phyloP scores from a whole-genome alignment of 768 basidiomycete genomes.

The Mycena belliarum region DNA sequence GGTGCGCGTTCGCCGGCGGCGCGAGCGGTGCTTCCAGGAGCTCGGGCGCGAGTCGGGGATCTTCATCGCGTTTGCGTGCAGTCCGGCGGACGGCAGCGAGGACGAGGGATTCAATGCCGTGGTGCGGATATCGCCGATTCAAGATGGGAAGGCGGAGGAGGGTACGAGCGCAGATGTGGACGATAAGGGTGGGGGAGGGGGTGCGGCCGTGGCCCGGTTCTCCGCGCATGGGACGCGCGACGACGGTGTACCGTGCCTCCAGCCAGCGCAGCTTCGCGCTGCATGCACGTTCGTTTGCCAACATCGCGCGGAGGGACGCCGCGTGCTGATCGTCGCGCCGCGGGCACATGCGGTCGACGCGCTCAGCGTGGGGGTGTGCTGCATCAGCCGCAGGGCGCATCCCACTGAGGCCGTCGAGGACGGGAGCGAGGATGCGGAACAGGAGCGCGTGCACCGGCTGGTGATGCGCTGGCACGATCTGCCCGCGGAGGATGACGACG shows the following conservation, averaged over 20 bases:
- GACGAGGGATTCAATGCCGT: conserved; percentile 3
- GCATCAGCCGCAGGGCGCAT: not conserved
- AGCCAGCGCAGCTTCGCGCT: conserved; percentile 3
- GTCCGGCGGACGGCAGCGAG: not conserved
- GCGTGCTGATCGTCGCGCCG: conserved; percentile 1
- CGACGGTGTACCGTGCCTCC: conserved; percentile 8
- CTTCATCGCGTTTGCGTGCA: not conserved
- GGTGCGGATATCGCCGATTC: not conserved
- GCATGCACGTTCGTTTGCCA: not conserved
- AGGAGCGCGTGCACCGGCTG: conserved; percentile 5
- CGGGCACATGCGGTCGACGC: conserved; percentile 4
- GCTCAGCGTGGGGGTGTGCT: conserved; percentile 4
- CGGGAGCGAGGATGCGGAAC: not conserved
- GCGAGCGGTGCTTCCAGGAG: conserved; percentile 3
- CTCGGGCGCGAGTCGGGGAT: conserved; percentile 1
- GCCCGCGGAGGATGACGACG: conserved; percentile 28
- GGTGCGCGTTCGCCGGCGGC: not conserved
- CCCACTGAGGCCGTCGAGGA: not conserved
- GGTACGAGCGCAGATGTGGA: not conserved
- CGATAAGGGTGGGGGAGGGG: not conserved
- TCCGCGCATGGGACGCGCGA: not conserved
- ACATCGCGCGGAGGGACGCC: not conserved
- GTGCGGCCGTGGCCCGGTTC: not conserved
- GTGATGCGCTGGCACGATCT: conserved; percentile 24
- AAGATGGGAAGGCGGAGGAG: not conserved